These are phyloP conservation scores for Cercophora newfieldiana DNA, from an alignment of 495 filamentous ascomycete species.

Conservation along the genomic window DNA sequence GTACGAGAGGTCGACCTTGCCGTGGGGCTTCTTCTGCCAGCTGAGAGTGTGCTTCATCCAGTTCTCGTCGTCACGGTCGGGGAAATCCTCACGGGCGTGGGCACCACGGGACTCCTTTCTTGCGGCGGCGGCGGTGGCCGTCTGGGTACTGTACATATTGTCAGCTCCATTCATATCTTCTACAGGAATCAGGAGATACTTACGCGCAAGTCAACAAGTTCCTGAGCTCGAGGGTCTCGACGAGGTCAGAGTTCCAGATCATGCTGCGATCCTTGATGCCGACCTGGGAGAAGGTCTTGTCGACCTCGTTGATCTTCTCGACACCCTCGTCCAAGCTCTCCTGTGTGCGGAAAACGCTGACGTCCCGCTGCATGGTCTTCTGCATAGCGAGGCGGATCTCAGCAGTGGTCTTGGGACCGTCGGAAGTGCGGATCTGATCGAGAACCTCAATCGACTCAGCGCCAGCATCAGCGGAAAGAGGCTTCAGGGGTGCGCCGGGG, in stretches of 20 bases:
- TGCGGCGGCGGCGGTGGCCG: slow-evolving; percentile 78
- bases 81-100: slow-evolving; percentile 93
- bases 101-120: slow-evolving; percentile 94
- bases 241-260: slow-evolving; percentile 98
- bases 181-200: slow-evolving; percentile 34
- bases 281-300: slow-evolving; percentile 74
- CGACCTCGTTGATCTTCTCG: slow-evolving; percentile 73
- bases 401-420: slow-evolving; percentile 80
- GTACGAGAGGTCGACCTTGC: slow-evolving; percentile 75
- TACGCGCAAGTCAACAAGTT: slow-evolving; percentile 95
- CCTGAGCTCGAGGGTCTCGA: slow-evolving; percentile 90
- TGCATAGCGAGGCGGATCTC: slow-evolving; percentile 93
- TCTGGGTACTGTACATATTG: slow-evolving; percentile 62
- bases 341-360: slow-evolving; percentile 95
- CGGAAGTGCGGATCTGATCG: slow-evolving; percentile 78
- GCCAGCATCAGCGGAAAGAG: slow-evolving; percentile 79
- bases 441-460: slow-evolving; percentile 82
- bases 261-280: slow-evolving; percentile 97
- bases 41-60: slow-evolving; percentile 99
- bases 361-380: slow-evolving; percentile 96
- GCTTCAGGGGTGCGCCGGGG: slow-evolving; percentile 72
- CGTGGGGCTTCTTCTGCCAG: slow-evolving; percentile 88
- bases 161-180: slow-evolving; percentile 24
- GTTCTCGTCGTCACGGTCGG: slow-evolving; percentile 85
- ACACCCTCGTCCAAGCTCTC: slow-evolving; percentile 85